phyloP scores from a whole-genome alignment of 805 yeast genomes.

The Blastobotrys peoriensis region DNA sequence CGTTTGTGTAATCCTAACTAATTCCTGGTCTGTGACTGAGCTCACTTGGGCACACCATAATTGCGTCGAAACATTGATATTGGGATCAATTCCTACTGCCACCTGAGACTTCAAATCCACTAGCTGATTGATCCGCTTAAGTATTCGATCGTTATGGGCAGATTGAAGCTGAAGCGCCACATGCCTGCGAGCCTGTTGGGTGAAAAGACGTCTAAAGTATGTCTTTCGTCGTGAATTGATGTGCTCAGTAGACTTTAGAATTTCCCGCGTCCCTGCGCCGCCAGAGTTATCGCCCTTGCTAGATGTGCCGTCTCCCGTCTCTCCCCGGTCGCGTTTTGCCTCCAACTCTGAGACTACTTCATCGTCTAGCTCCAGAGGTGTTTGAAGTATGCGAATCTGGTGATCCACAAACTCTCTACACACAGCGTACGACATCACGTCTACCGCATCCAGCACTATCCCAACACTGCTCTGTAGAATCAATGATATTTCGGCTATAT shows the following conservation, averaged over 20 bases:
- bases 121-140: not conserved
- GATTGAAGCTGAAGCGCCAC: constrained; percentile 6
- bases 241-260: not conserved
- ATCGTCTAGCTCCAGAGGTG: too few species aligned
- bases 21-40: not conserved
- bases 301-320: not conserved
- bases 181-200: constrained; percentile 11
- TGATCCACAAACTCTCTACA: constrained; percentile 5
- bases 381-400: constrained; percentile 6
- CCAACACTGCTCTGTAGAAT: too few species aligned
- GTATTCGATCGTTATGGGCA: not conserved
- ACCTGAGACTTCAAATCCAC: not conserved
- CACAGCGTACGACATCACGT: not conserved
- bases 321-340: not conserved
- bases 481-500: too few species aligned
- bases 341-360: not conserved
- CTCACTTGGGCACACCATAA: not conserved
- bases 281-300: not conserved
- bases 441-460: too few species aligned
- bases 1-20: not conserved
- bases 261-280: not conserved
- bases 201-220: constrained; percentile 7
- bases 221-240: constrained; percentile 5
- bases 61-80: not conserved
- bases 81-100: constrained; percentile 5